These are phyloP conservation scores for Aureococcus anophagefferens DNA, from an alignment of 108 stramenopile species.

Conservation along the genomic window DNA sequence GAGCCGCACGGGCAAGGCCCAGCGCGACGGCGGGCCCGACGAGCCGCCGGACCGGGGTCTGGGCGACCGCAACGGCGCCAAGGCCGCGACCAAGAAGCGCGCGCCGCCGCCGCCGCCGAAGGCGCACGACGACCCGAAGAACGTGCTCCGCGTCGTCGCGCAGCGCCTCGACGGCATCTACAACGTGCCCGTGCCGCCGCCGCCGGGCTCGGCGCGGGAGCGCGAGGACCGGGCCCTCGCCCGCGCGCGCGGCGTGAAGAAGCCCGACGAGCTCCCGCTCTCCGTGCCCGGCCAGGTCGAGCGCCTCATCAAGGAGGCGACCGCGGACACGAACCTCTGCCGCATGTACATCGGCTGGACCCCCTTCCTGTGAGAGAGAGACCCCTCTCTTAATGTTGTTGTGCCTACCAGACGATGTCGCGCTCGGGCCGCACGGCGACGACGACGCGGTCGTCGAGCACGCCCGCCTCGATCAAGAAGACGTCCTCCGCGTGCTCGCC, in stretches of 20 bases:
- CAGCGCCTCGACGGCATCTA: conserved; percentile 7
- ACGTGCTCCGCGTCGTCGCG: background rate
- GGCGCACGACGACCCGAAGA: background rate
- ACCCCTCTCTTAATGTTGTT: too few relatives aligned
- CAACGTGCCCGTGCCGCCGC: background rate
- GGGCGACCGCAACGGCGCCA: conserved; percentile 14
- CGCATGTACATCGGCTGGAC: conserved; percentile 50
- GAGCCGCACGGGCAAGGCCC: conserved; percentile 28
- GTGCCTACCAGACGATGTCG: too few relatives aligned
- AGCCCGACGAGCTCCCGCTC: conserved; percentile 31
- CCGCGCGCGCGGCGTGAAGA: background rate
- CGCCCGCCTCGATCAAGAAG: too few relatives aligned
- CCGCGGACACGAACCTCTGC: conserved; percentile 35
- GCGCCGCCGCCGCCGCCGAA: too few relatives aligned
- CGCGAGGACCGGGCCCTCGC: conserved; percentile 11
- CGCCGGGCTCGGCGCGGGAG: conserved; percentile 33
- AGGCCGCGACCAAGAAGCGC: background rate
- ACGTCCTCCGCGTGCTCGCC: too few relatives aligned
- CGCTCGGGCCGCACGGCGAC: too few relatives aligned
- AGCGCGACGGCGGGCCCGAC: conserved; percentile 20
- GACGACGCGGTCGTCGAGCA: too few relatives aligned
- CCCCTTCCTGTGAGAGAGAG: background rate
- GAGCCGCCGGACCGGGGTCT: conserved; percentile 20
- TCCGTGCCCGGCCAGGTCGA: conserved; percentile 53
- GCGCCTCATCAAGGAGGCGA: conserved; percentile 48